These are phyloP conservation scores for Metschnikowia lochheadii DNA, from an alignment of 805 yeast species.

Conservation along the genomic window DNA sequence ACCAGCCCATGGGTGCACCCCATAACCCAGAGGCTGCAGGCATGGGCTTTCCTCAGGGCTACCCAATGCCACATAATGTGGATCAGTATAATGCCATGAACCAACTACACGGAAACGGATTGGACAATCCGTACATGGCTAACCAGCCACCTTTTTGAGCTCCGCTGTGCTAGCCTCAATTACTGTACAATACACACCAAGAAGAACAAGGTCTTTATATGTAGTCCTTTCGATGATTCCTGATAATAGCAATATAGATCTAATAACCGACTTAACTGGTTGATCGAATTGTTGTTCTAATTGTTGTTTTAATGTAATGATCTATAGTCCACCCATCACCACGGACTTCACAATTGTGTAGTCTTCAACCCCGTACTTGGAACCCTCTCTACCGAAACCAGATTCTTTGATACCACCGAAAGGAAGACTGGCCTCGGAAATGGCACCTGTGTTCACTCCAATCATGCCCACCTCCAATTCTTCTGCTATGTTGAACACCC, in stretches of 20 bases:
- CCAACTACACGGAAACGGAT: background rate
- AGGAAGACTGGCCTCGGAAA: constrained; percentile 65
- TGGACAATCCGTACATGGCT: constrained; percentile 2
- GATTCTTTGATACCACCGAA: constrained; percentile 78
- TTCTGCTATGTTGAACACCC: constrained; percentile 61
- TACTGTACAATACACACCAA: background rate
- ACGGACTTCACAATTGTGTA: constrained; percentile 63
- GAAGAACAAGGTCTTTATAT: background rate
- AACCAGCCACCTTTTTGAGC: constrained; percentile 3
- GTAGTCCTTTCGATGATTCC: too few species aligned
- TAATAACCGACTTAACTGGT: too few species aligned
- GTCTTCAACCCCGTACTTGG: constrained; percentile 71
- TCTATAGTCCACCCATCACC: constrained; percentile 28
- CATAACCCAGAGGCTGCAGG: constrained; percentile 1
- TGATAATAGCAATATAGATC: too few species aligned
- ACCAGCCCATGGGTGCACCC: background rate
- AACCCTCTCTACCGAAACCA: constrained; percentile 81
- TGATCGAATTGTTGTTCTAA: background rate
- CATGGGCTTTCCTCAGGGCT: background rate
- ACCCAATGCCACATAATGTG: background rate
- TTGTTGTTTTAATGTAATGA: too few species aligned
- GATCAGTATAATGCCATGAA: constrained; percentile 5
- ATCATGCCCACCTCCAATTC: constrained; percentile 75
- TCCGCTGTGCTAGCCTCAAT: background rate
- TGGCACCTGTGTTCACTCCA: constrained; percentile 71